Conservation (phyloP, 192 early-diverging fungal species). For the Coemansia javaensis region DNA sequence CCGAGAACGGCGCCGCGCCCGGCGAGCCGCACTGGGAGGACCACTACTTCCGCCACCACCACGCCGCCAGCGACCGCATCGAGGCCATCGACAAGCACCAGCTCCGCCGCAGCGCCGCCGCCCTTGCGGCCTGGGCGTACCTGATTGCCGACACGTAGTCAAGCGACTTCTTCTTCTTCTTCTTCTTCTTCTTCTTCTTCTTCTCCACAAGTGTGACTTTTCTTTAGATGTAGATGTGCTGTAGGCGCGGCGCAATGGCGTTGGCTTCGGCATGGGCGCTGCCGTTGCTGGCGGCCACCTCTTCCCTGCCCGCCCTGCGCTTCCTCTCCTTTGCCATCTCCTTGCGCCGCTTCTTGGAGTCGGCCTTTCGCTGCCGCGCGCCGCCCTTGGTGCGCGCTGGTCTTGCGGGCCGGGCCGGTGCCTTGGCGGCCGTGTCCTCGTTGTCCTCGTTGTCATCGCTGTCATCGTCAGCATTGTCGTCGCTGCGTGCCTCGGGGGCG, state of each 20-base stretch:
- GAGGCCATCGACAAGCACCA: slow-evolving; percentile 54
- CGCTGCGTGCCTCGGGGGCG: no score
- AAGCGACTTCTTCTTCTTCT: neutral
- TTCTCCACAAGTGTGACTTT: neutral
- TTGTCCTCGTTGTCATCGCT: neutral
- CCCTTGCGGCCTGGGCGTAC: slow-evolving; percentile 58
- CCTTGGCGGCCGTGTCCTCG: neutral
- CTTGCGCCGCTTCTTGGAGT: slow-evolving; percentile 38
- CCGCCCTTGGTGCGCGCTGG: slow-evolving; percentile 11
- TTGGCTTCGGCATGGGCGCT: neutral
- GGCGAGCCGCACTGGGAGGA: slow-evolving; percentile 36
- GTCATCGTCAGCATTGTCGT: neutral
- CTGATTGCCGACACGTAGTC: slow-evolving; percentile 49
- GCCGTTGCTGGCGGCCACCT: neutral
- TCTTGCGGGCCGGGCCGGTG: neutral
- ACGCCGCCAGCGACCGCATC: slow-evolving; percentile 52
- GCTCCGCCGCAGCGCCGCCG: slow-evolving; percentile 54
- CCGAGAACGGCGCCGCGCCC: slow-evolving; percentile 35
- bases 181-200: neutral
- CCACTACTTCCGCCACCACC: slow-evolving; percentile 60
- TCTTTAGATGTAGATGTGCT: slow-evolving; percentile 16
- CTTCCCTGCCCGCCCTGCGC: slow-evolving; percentile 12
- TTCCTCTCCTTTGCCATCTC: slow-evolving; percentile 33
- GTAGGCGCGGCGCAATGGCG: neutral
- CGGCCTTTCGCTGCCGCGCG: slow-evolving; percentile 20